phyloP scores from a whole-genome alignment of 768 basidiomycete species.

The Hirschioporus abietinus region DNA sequence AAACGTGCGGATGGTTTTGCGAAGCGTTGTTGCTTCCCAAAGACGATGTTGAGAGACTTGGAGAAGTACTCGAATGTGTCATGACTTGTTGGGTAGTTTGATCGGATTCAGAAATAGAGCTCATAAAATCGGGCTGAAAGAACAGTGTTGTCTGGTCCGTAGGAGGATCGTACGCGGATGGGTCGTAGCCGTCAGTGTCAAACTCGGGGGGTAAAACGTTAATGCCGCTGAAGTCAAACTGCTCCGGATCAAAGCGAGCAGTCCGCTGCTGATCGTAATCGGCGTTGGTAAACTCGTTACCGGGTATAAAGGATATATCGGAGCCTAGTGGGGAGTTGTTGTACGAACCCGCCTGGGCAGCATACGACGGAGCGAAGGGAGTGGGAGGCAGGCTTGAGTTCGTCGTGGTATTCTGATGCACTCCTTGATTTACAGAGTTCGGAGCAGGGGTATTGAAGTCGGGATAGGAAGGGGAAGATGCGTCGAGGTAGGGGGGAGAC shows the following conservation, averaged over 20 bases:
- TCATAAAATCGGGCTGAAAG: slow-evolving; percentile 43
- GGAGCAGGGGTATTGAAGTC: neutral
- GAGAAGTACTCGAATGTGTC: neutral
- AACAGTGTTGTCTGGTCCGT: slow-evolving; percentile 44
- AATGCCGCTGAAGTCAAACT: neutral
- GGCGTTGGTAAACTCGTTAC: neutral
- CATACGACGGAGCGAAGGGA: neutral
- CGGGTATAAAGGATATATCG: neutral
- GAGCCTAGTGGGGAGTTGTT: neutral
- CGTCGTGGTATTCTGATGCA: neutral
- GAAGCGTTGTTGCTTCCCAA: slow-evolving; percentile 1
- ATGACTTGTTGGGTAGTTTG: slow-evolving; percentile 5
- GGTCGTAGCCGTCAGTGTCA: slow-evolving; percentile 52
- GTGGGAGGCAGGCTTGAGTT: neutral
- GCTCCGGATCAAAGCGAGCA: neutral
- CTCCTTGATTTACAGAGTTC: neutral
- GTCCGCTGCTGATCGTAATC: neutral
- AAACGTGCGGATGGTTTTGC: slow-evolving; percentile 22
- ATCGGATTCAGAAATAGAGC: slow-evolving; percentile 23
- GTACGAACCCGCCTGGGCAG: neutral
- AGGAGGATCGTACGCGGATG: slow-evolving; percentile 65
- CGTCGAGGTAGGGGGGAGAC: neutral
- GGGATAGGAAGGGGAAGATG: neutral
- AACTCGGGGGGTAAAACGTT: neutral
- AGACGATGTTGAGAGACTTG: slow-evolving; percentile 3